Conservation (phyloP, 306 rosid genomes). For the Cucumis cinereus region DNA sequence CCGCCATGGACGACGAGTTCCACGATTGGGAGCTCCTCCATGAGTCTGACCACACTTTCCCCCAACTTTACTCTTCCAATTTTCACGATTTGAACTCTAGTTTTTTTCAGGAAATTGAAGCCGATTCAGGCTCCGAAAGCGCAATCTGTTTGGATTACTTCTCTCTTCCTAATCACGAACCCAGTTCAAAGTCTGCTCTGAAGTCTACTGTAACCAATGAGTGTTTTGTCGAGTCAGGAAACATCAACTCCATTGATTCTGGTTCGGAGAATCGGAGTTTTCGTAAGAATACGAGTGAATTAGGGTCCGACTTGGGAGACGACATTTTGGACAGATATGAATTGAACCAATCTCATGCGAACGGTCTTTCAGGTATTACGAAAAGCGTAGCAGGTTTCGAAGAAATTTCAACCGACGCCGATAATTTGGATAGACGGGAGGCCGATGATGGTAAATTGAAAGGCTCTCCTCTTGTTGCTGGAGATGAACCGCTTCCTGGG, state of each 20-base stretch:
- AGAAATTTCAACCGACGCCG: not conserved
- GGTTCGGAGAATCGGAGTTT: conserved; percentile 17
- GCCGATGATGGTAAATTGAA: not conserved
- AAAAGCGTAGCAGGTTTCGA: not conserved
- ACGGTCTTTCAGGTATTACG: conserved; percentile 2
- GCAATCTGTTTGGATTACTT: conserved; percentile 44
- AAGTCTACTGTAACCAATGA: conserved; percentile 12
- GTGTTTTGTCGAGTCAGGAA: conserved; percentile 39
- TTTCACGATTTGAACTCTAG: not conserved
- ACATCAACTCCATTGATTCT: conserved; percentile 51
- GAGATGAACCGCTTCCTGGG: not conserved
- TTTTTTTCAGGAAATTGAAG: conserved; percentile 17
- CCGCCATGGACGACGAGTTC: conserved; percentile 21
- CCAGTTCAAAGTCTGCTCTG: conserved; percentile 1
- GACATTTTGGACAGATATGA: conserved; percentile 36
- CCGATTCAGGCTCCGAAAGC: conserved; percentile 31
- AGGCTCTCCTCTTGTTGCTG: conserved; percentile 14
- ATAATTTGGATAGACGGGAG: conserved; percentile 2
- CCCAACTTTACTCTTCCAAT: conserved; percentile 1
- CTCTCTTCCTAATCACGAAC: conserved; percentile 30
- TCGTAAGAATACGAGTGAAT: conserved; percentile 18
- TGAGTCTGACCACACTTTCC: conserved; percentile 8
- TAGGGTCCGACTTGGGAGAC: conserved; percentile 45
- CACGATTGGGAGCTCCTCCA: conserved; percentile 58
- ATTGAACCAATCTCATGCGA: conserved; percentile 14